phyloP scores from a whole-genome alignment of 1,139 yeast species.

The Debaryomyces coudertii region DNA sequence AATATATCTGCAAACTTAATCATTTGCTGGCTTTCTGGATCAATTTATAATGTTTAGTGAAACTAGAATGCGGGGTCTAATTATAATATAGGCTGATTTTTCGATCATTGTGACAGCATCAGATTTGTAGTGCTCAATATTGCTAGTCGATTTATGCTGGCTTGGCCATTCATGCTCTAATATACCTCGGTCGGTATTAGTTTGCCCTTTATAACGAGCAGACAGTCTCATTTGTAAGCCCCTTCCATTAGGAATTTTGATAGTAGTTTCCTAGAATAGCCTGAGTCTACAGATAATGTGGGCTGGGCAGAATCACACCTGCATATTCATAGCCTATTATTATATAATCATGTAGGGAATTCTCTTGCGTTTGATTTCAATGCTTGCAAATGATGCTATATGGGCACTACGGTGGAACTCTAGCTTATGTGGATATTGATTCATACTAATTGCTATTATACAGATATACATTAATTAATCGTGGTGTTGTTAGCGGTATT shows the following conservation, averaged over 20 bases:
- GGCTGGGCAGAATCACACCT: background rate
- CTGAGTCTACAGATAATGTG: background rate
- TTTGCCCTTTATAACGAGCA: too few relatives aligned
- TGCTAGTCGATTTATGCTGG: background rate
- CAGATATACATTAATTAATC: constrained; percentile 1
- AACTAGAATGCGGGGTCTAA: constrained; percentile 3
- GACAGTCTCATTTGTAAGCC: background rate
- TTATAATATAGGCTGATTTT: background rate
- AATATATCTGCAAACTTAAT: background rate
- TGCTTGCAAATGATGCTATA: background rate
- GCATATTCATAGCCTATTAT: background rate
- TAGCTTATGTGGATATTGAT: background rate
- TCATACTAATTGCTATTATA: background rate
- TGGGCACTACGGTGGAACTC: background rate
- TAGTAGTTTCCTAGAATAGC: background rate
- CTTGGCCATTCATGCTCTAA: background rate
- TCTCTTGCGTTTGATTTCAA: background rate
- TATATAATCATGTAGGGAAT: background rate
- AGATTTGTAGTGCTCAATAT: constrained; percentile 1
- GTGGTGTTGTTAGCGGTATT: background rate
- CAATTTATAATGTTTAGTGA: constrained; percentile 2
- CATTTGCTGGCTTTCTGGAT: background rate
- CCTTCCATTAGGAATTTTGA: background rate
- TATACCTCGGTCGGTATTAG: background rate
- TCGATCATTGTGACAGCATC: background rate